Evolutionary conservation across 2,329 filamentous ascomycete species (phyloP).

Genomic region (Talaromyces funiculosus): DNA sequence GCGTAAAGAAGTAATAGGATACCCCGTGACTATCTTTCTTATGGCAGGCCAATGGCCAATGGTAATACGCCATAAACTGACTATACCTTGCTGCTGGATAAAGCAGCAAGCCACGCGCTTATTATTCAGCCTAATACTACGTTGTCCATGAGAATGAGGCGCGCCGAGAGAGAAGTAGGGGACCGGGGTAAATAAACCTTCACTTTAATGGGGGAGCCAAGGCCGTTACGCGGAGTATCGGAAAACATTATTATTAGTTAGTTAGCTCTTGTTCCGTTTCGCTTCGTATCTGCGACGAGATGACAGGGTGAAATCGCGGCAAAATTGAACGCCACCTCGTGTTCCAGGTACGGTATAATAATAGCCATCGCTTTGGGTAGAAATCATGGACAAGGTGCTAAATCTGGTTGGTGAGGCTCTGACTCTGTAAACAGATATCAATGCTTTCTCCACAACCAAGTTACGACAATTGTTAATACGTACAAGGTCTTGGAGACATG

Average conservation of each 20-base stretch:
- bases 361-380: neutral
- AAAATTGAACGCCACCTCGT: neutral
- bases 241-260: neutral
- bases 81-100: neutral
- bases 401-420: neutral
- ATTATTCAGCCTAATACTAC: conserved; percentile 4
- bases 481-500: too few relatives aligned
- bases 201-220: neutral
- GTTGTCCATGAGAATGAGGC: neutral
- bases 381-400: neutral
- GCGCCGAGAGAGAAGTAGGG: neutral
- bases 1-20: neutral
- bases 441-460: neutral
- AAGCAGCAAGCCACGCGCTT: neutral
- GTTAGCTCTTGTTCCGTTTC: neutral
- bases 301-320: neutral
- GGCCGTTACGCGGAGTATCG: neutral
- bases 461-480: too few relatives aligned
- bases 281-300: neutral
- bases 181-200: neutral
- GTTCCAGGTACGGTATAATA: neutral
- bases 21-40: neutral
- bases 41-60: neutral
- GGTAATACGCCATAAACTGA: neutral
- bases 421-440: neutral